These are phyloP conservation scores for Penicillium hesseltinei DNA, from an alignment of 2,329 filamentous ascomycete species.

Conservation along the genomic window DNA sequence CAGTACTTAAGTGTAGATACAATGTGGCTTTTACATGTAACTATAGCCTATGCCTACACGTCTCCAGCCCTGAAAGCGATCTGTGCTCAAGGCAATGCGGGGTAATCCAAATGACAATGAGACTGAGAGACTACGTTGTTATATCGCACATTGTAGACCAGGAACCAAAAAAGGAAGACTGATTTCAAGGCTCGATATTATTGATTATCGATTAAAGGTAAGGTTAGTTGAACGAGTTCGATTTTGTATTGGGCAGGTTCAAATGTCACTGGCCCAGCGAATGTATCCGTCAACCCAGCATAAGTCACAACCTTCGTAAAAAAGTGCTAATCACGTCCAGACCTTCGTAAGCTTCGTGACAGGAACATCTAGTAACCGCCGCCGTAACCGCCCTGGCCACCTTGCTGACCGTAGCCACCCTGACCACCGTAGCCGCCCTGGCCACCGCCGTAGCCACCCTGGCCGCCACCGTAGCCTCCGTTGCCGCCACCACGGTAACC, in stretches of 20 bases:
- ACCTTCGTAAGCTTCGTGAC: constrained; percentile 7
- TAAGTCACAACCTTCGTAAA: constrained; percentile 11
- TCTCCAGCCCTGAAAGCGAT: background rate
- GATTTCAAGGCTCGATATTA: constrained; percentile 6
- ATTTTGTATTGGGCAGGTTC: constrained; percentile 7
- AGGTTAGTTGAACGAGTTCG: constrained; percentile 7
- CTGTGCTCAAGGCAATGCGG: background rate
- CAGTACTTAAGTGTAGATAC: background rate
- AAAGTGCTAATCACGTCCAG: constrained; percentile 6
- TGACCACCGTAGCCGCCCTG: constrained; percentile 6
- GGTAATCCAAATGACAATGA: background rate
- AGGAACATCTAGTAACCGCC: constrained; percentile 8
- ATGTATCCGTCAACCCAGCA: constrained; percentile 6
- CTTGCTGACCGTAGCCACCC: constrained; percentile 1
- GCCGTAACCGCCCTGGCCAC: constrained; percentile 2
- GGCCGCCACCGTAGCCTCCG: constrained; percentile 5
- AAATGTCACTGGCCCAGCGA: constrained; percentile 3
- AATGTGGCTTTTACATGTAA: background rate
- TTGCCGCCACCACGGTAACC: constrained; percentile 5
- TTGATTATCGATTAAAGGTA: constrained; percentile 8
- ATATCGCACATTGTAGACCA: constrained; percentile 1
- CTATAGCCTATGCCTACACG: background rate
- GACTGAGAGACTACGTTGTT: background rate
- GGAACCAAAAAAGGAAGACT: background rate
- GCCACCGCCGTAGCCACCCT: constrained; percentile 6